phyloP scores from a whole-genome alignment of 768 basidiomycete genomes.

The Amanita exitialis region DNA sequence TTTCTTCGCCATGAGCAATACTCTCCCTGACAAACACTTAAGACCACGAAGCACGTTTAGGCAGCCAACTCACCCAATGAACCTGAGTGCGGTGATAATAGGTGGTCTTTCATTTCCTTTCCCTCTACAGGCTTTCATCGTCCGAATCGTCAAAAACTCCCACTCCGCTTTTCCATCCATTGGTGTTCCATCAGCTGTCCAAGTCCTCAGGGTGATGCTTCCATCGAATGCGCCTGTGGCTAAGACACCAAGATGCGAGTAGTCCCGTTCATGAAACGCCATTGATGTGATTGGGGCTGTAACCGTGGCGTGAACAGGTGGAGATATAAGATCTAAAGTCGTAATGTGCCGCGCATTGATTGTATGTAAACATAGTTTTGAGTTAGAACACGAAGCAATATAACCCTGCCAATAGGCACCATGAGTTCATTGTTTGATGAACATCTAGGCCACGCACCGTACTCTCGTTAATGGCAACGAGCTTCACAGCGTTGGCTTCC shows the following conservation, averaged over 20 bases:
- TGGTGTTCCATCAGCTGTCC: constrained; percentile 70
- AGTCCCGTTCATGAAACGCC: constrained; percentile 86
- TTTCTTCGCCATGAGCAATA: constrained; percentile 56
- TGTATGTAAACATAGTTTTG: constrained; percentile 70
- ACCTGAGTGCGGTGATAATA: constrained; percentile 69
- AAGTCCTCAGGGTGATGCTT: constrained; percentile 70
- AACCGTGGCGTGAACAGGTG: constrained; percentile 30
- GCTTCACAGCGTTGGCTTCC: constrained; percentile 39
- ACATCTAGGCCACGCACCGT: constrained; percentile 41
- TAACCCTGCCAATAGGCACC: constrained; percentile 48
- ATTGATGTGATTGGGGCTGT: constrained; percentile 60
- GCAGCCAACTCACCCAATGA: constrained; percentile 51
- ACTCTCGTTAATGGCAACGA: constrained; percentile 77
- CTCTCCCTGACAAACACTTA: constrained; percentile 30
- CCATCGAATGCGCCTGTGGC: constrained; percentile 74
- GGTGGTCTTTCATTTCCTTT: constrained; percentile 24
- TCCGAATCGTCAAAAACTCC: constrained; percentile 63
- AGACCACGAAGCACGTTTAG: background rate
- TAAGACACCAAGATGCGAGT: constrained; percentile 66
- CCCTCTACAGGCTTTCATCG: constrained; percentile 46
- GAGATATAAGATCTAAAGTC: constrained; percentile 46
- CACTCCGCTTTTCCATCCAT: constrained; percentile 58
- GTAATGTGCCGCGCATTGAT: constrained; percentile 79
- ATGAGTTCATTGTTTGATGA: background rate
- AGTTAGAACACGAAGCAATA: constrained; percentile 73